Evolutionary conservation across 108 stramenopile genomes (phyloP).

Genomic region (Cyclotella baltica): DNA sequence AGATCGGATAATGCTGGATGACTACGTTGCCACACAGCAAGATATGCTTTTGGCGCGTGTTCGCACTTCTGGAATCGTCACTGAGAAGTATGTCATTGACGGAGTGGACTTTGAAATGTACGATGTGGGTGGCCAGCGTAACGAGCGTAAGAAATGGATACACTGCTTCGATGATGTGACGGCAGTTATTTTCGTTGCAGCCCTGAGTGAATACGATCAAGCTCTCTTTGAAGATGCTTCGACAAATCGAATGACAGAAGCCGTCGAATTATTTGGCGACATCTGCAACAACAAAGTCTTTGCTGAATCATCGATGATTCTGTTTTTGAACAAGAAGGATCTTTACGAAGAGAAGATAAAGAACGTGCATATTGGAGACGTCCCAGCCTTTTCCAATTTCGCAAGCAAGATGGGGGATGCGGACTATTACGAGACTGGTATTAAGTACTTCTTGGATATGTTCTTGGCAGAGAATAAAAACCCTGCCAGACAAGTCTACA

Average conservation of each 20-base stretch:
- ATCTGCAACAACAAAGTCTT: slow-evolving; percentile 96
- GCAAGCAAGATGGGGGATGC: slow-evolving; percentile 74
- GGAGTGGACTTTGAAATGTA: slow-evolving; percentile 96
- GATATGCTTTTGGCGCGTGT: slow-evolving; percentile 97
- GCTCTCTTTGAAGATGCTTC: slow-evolving; percentile 92
- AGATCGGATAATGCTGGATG: slow-evolving; percentile 67
- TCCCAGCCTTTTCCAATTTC: slow-evolving; percentile 84
- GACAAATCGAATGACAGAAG: slow-evolving; percentile 97
- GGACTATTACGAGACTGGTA: slow-evolving; percentile 79
- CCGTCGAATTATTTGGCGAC: slow-evolving; percentile 93
- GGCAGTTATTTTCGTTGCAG: slow-evolving; percentile 98
- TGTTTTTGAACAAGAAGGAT: slow-evolving; percentile 99
- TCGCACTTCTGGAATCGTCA: slow-evolving; percentile 95
- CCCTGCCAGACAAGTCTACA: slow-evolving; percentile 55
- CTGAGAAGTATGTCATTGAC: slow-evolving; percentile 89
- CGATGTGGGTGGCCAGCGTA: slow-evolving; percentile 92
- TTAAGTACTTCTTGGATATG: slow-evolving; percentile 75
- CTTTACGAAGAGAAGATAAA: slow-evolving; percentile 97
- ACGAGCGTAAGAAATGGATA: slow-evolving; percentile 93
- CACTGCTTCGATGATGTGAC: slow-evolving; percentile 97
- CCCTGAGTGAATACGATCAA: slow-evolving; percentile 97
- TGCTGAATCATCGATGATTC: slow-evolving; percentile 90
- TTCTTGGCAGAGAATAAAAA: slow-evolving; percentile 64
- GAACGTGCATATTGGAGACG: slow-evolving; percentile 74
- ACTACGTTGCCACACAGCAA: slow-evolving; percentile 87